Conservation (phyloP, 1,284 basidiomycete genomes). For the Testicularia cyperi region DNA sequence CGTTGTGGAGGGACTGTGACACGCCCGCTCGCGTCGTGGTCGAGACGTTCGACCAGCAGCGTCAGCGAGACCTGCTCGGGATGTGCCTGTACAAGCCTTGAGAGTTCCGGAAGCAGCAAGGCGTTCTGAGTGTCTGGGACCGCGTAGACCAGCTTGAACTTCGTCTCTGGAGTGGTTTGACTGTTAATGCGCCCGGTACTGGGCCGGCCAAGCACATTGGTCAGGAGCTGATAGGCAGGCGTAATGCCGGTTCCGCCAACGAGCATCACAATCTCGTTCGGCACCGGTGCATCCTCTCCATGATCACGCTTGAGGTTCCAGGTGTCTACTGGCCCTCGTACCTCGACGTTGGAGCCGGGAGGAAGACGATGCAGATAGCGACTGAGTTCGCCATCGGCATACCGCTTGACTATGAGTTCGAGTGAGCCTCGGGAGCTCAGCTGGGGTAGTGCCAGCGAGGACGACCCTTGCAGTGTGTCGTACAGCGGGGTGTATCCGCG, state of each 20-base stretch:
- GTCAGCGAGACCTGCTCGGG: conserved; percentile 13
- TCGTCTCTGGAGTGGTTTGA: conserved; percentile 1
- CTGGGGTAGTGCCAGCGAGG: not conserved
- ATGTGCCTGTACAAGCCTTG: conserved; percentile 5
- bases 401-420: conserved; percentile 39
- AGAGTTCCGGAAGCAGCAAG: conserved; percentile 31
- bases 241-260: conserved; percentile 47
- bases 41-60: conserved; percentile 20
- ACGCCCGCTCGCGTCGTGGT: no score
- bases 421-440: not conserved
- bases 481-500: conserved; percentile 47
- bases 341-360: conserved; percentile 14
- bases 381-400: conserved; percentile 42
- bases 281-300: not conserved
- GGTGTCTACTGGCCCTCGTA: conserved; percentile 40
- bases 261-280: conserved; percentile 27
- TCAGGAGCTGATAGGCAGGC: conserved; percentile 43
- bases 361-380: conserved; percentile 27
- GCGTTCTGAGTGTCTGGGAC: conserved; percentile 10
- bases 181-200: not conserved
- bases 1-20: no score
- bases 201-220: conserved; percentile 19
- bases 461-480: conserved; percentile 17
- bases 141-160: conserved; percentile 33
- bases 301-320: conserved; percentile 25